Base-by-base conservation (phyloP, 345 rosid genomes). In the Erucastrum elatum region DNA sequence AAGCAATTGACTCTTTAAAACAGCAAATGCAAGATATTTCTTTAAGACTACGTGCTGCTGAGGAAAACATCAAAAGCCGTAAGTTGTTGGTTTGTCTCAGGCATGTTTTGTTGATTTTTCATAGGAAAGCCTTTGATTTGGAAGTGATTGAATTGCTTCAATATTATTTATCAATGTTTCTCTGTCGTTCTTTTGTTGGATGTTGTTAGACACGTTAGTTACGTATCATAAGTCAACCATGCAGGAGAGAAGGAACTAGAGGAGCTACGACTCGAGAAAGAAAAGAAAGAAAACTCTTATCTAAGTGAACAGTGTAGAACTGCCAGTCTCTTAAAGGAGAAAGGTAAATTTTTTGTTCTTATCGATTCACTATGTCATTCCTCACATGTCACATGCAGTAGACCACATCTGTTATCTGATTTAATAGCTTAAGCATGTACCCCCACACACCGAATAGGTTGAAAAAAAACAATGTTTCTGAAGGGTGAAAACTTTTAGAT, bases 231-330 rank as follows among this genome's bases (percentile, higher is more conserved):
- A 83, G 80, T 84, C 41, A 9, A 71, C 1, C 26, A 65, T 71
- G 77, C 75, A 93, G 99, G 90, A 61, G 90, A 87, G 68, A 86
- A 84, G 84, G 89, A 91, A 71, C 67, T 91, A 68, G 83, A 80
- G 77, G 89, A 90, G 68, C 92, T 93, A n/a, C 87, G 79, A 78
- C 53, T 77, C 70, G 86, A 84, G 83, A 86, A 84, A 74, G 88
- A 89, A 56, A 88, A 90, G 75, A 83, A 27, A 44, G 85, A 90
- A 75, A 89, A 80, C 70, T 68, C 79, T 61, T 86, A 83, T 78
- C 71, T 27, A 13, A 85, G 85, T 76, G 97, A 93, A 72, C 77
- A 75, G 64, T 27, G 72, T 75, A 83, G 80, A 80, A 81, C 77
- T 26, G 69, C 84, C 35, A 79, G 46, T 71, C 88, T 91, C 84